Evolutionary conservation across 352 stramenopile species (phyloP).

Genomic region (Globisporangium echinulatum): DNA sequence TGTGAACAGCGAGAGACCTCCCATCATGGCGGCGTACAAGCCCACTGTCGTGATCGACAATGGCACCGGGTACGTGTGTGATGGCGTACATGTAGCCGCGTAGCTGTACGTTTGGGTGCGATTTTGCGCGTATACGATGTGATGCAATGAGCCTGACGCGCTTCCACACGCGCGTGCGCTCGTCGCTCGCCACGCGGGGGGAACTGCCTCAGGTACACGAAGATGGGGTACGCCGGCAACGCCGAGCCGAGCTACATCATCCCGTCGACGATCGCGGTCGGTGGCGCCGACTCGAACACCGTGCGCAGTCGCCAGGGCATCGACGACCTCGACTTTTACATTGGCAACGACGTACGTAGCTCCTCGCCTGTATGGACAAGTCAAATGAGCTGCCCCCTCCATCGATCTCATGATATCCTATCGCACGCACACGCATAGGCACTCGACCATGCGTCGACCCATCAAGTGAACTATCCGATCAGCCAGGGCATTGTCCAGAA

Average conservation of each 20-base stretch:
- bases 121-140: not conserved
- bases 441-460: slow-evolving; percentile 82
- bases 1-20: slow-evolving; percentile 6
- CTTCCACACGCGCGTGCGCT: not conserved
- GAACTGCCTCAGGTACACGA: slow-evolving; percentile 82
- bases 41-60: slow-evolving; percentile 96
- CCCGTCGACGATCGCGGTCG: slow-evolving; percentile 89
- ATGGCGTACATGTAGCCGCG: not conserved
- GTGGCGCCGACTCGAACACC: slow-evolving; percentile 48
- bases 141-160: slow-evolving; percentile 1
- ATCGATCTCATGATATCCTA: too few relatives aligned
- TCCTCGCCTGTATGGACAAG: not conserved
- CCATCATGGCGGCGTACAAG: slow-evolving; percentile 61
- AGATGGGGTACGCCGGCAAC: slow-evolving; percentile 95
- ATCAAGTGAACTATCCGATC: slow-evolving; percentile 91
- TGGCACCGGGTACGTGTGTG: slow-evolving; percentile 85
- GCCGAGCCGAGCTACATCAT: slow-evolving; percentile 94
- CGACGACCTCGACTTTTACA: slow-evolving; percentile 95
- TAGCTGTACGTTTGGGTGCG: not conserved
- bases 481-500: slow-evolving; percentile 89
- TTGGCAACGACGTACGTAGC: slow-evolving; percentile 77
- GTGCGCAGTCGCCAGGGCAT: slow-evolving; percentile 87
- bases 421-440: slow-evolving; percentile 19
- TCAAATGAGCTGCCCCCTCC: too few relatives aligned
- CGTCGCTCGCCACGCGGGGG: too few relatives aligned